Evolutionary conservation across 192 early-diverging fungal genomes (phyloP).

Genomic region (Endogone sp.): DNA sequence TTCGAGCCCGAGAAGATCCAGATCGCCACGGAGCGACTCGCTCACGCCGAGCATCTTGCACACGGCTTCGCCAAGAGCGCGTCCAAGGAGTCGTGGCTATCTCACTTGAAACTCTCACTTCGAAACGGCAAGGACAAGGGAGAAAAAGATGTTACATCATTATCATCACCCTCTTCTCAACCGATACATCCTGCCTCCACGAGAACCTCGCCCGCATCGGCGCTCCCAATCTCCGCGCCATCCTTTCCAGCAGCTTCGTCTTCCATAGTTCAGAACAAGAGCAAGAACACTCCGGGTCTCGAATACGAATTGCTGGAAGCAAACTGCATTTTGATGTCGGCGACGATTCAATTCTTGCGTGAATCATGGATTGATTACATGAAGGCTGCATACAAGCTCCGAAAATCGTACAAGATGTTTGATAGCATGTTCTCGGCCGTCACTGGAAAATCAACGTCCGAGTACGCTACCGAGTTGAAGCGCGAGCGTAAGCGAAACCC

Average conservation of each 20-base stretch:
- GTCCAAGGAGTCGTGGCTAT: background rate
- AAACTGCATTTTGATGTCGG: constrained; percentile 34
- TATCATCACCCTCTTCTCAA: too few relatives aligned
- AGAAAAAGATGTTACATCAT: too few relatives aligned
- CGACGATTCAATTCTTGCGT: constrained; percentile 28
- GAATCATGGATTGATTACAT: constrained; percentile 33
- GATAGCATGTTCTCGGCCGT: constrained; percentile 27
- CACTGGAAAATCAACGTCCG: constrained; percentile 22
- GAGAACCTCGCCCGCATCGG: too few relatives aligned
- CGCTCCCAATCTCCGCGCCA: too few relatives aligned
- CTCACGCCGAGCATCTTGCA: constrained; percentile 14
- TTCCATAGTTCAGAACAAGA: background rate
- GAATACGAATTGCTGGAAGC: constrained; percentile 26
- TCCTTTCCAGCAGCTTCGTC: too few relatives aligned
- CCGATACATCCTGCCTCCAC: too few relatives aligned
- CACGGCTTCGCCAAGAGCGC: constrained; percentile 17
- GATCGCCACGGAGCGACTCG: constrained; percentile 19
- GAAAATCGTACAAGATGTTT: constrained; percentile 30
- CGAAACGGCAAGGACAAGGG: too few relatives aligned
- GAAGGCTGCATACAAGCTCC: constrained; percentile 29
- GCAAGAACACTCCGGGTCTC: constrained; percentile 2
- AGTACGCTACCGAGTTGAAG: constrained; percentile 17
- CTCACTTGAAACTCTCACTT: too few relatives aligned
- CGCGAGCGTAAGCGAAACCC: too few relatives aligned
- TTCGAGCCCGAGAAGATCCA: constrained; percentile 26